Evolutionary conservation across 2,329 filamentous ascomycete genomes (phyloP).

Genomic region (Botrytis deweyae): DNA sequence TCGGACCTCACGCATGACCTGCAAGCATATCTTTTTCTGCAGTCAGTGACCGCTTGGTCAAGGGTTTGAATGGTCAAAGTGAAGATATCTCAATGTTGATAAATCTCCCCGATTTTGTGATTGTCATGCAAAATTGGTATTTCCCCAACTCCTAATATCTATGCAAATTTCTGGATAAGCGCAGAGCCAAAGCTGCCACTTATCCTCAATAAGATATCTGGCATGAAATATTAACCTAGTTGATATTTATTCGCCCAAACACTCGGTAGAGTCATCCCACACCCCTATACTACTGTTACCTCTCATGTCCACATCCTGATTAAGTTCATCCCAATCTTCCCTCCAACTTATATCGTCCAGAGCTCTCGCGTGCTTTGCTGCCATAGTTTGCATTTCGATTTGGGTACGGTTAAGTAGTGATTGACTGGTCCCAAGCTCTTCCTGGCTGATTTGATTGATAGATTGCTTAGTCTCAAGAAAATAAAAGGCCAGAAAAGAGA

Average conservation of each 20-base stretch:
- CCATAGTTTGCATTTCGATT: slow-evolving; percentile 61
- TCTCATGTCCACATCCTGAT: slow-evolving; percentile 40
- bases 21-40: background rate
- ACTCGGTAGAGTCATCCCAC: slow-evolving; percentile 7
- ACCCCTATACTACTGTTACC: slow-evolving; percentile 17
- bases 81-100: background rate
- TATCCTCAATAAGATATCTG: background rate
- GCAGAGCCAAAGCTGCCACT: background rate
- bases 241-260: background rate
- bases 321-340: slow-evolving; percentile 55
- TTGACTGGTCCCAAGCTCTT: slow-evolving; percentile 56
- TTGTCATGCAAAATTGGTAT: background rate
- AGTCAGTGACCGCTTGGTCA: background rate
- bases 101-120: background rate
- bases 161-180: background rate
- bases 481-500: slow-evolving; percentile 31
- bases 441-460: slow-evolving; percentile 45
- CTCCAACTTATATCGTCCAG: slow-evolving; percentile 56
- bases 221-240: background rate
- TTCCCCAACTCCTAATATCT: background rate
- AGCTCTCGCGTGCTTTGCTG: slow-evolving; percentile 54
- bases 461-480: slow-evolving; percentile 9
- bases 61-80: background rate
- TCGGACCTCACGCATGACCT: background rate
- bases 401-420: slow-evolving; percentile 61